A percentile compares a stretch with the other conserved stretches of the same genome.
These are phyloP conservation scores for Cordyceps javanica DNA, from an alignment of 2,329 filamentous ascomycete genomes.

Conservation along the genomic window DNA sequence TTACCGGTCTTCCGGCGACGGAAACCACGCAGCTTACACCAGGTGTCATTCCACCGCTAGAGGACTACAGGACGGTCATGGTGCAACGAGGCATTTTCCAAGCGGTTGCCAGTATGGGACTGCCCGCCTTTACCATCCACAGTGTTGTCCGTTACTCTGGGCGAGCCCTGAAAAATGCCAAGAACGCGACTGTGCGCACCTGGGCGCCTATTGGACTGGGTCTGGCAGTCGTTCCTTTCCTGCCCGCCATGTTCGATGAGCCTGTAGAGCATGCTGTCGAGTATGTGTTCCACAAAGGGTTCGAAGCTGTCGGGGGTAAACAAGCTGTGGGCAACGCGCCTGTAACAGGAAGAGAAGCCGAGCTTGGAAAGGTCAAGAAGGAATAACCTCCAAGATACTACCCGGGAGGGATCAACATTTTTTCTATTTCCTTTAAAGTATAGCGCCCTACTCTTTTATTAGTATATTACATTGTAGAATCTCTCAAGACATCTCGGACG, in stretches of 20 bases:
- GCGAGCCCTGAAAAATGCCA: constrained; percentile 72
- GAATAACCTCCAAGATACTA: constrained; percentile 23
- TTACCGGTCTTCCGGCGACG: constrained; percentile 37
- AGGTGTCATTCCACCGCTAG: constrained; percentile 58
- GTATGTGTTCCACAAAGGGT: constrained; percentile 79
- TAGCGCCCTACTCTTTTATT: not conserved
- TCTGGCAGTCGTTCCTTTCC: constrained; percentile 68
- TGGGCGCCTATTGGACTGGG: constrained; percentile 89
- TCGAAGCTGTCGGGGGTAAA: constrained; percentile 63
- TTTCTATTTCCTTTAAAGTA: not conserved
- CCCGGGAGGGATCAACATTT: not conserved
- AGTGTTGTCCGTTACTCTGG: constrained; percentile 88
- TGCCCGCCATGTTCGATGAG: constrained; percentile 82
- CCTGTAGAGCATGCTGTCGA: constrained; percentile 90
- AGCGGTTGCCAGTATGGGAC: constrained; percentile 81
- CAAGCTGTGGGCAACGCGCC: constrained; percentile 50
- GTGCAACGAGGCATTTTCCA: constrained; percentile 88
- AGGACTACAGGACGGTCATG: constrained; percentile 90
- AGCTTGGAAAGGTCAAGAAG: constrained; percentile 39
- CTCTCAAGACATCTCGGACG: too few species aligned
- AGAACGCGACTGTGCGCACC: constrained; percentile 69
- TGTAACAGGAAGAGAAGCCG: constrained; percentile 42
- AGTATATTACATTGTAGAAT: not conserved
- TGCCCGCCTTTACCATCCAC: constrained; percentile 92
- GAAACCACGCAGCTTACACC: constrained; percentile 27